A percentile compares a stretch with the other conserved stretches of the same genome.
These are phyloP conservation scores for Scenedesmus sp. DNA, from an alignment of 163 green algal species.

Conservation along the genomic window DNA sequence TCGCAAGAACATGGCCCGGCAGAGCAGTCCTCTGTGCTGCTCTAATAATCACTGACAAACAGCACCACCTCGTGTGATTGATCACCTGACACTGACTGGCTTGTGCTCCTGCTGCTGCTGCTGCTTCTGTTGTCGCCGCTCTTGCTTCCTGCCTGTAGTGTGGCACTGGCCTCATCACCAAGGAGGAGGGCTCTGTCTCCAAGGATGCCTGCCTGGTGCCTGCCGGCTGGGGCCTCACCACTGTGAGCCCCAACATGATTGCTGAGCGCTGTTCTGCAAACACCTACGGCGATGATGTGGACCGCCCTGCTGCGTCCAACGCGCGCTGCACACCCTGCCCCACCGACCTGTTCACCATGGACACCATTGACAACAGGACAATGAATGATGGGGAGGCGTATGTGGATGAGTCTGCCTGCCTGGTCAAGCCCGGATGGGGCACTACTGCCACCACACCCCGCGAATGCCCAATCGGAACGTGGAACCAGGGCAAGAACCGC, in stretches of 20 bases:
- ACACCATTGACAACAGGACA: background rate
- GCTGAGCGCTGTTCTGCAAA: background rate
- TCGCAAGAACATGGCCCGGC: background rate
- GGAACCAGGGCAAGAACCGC: conserved; percentile 9
- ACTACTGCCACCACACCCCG: background rate
- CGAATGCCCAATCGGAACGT: background rate
- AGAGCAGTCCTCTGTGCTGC: background rate
- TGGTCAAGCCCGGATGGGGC: conserved; percentile 9
- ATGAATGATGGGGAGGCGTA: background rate
- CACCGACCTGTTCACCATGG: background rate
- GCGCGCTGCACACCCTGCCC: background rate
- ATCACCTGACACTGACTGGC: too few species aligned
- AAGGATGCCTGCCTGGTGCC: conserved; percentile 27
- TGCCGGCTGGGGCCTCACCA: background rate
- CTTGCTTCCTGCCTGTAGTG: conserved; percentile 17
- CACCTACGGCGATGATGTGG: conserved; percentile 21
- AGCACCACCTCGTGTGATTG: background rate
- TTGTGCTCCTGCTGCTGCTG: too few species aligned
- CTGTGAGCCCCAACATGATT: background rate
- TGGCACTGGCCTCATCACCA: background rate
- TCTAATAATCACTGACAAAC: background rate
- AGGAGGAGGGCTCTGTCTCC: background rate
- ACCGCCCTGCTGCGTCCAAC: background rate
- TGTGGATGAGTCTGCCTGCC: background rate
- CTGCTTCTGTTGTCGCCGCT: too few species aligned